These are phyloP conservation scores for Ogataea nitratoaversa DNA, from an alignment of 805 yeast species.

Conservation along the genomic window DNA sequence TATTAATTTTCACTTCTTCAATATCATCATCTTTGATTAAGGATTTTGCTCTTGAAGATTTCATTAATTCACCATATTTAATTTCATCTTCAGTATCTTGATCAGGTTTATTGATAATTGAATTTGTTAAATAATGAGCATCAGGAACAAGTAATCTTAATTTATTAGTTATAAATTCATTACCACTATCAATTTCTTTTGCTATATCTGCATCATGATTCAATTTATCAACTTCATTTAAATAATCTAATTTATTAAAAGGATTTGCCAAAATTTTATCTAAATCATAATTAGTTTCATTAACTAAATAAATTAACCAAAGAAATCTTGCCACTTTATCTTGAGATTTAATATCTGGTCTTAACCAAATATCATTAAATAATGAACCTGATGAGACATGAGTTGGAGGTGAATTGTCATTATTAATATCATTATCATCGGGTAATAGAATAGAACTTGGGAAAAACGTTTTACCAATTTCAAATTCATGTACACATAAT, in stretches of 20 bases:
- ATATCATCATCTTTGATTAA: constrained; percentile 16
- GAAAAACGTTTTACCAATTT: constrained; percentile 27
- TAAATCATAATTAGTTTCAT: constrained; percentile 64
- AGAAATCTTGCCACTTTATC: constrained; percentile 70
- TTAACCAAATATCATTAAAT: constrained; percentile 72
- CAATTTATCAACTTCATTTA: constrained; percentile 5
- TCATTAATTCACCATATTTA: constrained; percentile 47
- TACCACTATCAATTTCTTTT: constrained; percentile 18
- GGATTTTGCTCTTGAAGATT: constrained; percentile 34
- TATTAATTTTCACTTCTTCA: too few species aligned
- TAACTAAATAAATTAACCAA: constrained; percentile 78
- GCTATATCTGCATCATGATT: constrained; percentile 14
- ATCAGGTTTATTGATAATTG: constrained; percentile 3
- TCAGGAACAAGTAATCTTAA: constrained; percentile 22
- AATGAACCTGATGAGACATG: constrained; percentile 35
- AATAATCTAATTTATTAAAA: constrained; percentile 19
- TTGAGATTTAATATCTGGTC: constrained; percentile 52
- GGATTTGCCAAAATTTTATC: constrained; percentile 37
- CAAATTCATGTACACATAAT: constrained; percentile 55
- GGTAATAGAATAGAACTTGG: constrained; percentile 14
- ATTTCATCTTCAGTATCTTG: constrained; percentile 45
- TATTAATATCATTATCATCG: constrained; percentile 7
- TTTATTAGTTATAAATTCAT: constrained; percentile 22
- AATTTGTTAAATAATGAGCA: constrained; percentile 1
- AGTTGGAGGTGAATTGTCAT: constrained; percentile 3